Base-by-base conservation (phyloP, 108 stramenopile genomes). In the Nitzschia inconspicua region DNA sequence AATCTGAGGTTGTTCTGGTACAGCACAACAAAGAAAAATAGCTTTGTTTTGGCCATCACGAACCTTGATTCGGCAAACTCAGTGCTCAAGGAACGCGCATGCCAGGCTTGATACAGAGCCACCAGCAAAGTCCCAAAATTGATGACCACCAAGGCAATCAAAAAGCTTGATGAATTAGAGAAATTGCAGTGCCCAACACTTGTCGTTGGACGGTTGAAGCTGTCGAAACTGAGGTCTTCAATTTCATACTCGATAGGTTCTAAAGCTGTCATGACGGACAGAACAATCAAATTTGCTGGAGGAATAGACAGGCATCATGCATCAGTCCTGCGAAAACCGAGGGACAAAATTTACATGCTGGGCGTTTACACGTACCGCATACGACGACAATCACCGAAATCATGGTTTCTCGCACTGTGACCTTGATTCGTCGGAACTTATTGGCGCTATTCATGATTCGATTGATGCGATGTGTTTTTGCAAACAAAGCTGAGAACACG, bases 391-490 rank as follows among this genome's bases (percentile, higher is more conserved):
- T 3, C 63, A 81, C 65, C 16, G 84, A 79, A 31, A 66, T 73
- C 28, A 71, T 59, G 16, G 80, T 79, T 47, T 85, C 76, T 7
- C 25, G 8, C 4, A 59, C 57, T 10, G 70, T 82, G 25, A 85
- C 62, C 55, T 70, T 74, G 47, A 85, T 65, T 13, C 84, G 63
- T 30, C 26, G 46, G 43, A 80, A 76, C 3, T 42, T 62, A n/a
- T 24, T 14, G 23, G 36, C 23, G 20, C 64, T 60, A 44, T 61
- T 60, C 44, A 69, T 18, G 2, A 68, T 35, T 41, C 22, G 3
- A 28, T 80, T 80, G 35, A 80, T 25, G 14, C 79, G 60, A 66
- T 70, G 72, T 16, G 61, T 64, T 59, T 80, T 80, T 30, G 56
- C 60, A 19, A 72, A 65, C 5, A 80, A 57, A 26, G 75, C 70